Percentiles rank a stretch among this genome's conserved stretches.
Evolutionary conservation across 2,329 filamentous ascomycete genomes (phyloP).

Genomic region (Torrubiella hemipterigena): DNA sequence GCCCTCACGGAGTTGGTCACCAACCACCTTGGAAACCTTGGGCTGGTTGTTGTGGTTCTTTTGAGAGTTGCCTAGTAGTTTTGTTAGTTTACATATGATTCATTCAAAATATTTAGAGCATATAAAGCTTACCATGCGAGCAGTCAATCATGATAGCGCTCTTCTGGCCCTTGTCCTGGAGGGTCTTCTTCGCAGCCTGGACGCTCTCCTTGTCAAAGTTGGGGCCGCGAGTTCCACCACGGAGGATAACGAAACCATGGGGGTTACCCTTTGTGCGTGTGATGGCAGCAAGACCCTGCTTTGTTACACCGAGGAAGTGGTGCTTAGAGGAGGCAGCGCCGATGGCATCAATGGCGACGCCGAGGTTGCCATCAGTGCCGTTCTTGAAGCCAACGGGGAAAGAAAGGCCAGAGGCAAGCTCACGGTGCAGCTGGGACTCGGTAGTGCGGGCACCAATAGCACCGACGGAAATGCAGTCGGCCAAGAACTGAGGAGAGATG

Average conservation of each 20-base stretch:
- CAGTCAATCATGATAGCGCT: conserved; percentile 97
- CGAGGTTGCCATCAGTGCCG: conserved; percentile 84
- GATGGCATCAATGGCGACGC: conserved; percentile 91
- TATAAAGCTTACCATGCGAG: conserved; percentile 84
- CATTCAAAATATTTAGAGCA: too few species aligned
- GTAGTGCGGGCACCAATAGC: conserved; percentile 94
- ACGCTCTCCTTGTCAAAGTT: conserved; percentile 89
- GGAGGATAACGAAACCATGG: conserved; percentile 92
- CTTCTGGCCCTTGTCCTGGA: conserved; percentile 73
- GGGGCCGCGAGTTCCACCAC: conserved; percentile 81
- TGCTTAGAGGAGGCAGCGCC: conserved; percentile 76
- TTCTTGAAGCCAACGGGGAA: conserved; percentile 99
- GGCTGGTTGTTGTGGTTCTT: conserved; percentile 98
- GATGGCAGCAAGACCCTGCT: conserved; percentile 91
- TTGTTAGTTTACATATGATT: too few species aligned
- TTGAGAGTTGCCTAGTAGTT: conserved; percentile 67
- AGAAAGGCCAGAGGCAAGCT: conserved; percentile 85
- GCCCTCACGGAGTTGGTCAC: conserved; percentile 75
- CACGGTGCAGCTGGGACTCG: conserved; percentile 90
- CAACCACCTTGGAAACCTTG: conserved; percentile 71
- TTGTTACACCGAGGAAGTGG: conserved; percentile 98
- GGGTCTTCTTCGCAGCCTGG: conserved; percentile 61
- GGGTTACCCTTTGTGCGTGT: conserved; percentile 89
- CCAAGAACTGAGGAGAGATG: conserved; percentile 94
- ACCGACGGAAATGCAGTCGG: conserved; percentile 88